Conservation (phyloP, 768 basidiomycete species). For the Cytidiella melzeri region DNA sequence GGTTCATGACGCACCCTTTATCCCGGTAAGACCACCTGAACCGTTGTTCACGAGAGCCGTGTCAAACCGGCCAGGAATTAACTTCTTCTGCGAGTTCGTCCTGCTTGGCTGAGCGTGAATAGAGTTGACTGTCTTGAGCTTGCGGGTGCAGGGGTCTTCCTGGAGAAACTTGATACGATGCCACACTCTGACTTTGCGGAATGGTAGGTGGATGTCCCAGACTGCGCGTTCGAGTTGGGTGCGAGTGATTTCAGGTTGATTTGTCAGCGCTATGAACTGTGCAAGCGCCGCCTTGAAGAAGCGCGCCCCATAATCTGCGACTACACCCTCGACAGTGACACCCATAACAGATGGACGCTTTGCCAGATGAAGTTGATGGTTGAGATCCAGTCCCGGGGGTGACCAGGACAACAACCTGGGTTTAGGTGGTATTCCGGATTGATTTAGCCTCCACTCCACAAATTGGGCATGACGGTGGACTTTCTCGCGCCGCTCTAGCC, state of each 20-base stretch:
- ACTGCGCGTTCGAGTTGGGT: background rate
- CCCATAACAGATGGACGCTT: background rate
- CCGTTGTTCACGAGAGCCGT: background rate
- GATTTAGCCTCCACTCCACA: too few species aligned
- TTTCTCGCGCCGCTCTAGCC: slow-evolving; percentile 29
- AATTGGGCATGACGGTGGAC: too few species aligned
- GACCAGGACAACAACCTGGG: too few species aligned
- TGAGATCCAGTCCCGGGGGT: too few species aligned
- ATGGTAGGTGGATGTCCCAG: background rate
- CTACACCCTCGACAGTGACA: background rate
- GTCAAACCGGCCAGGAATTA: background rate
- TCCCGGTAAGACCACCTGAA: background rate
- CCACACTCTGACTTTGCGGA: background rate
- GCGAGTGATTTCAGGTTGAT: background rate
- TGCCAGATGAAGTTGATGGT: background rate
- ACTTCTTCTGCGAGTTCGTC: background rate
- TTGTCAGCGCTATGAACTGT: background rate
- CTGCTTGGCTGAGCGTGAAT: background rate
- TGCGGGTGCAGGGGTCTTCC: background rate
- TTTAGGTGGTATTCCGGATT: too few species aligned
- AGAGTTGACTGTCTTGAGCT: background rate
- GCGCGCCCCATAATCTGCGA: background rate
- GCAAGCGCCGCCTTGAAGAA: background rate
- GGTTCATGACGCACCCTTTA: background rate
- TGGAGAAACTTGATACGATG: background rate